A percentile compares a stretch with the other conserved stretches of the same genome.
These are phyloP conservation scores for Oehlia diaphana DNA, from an alignment of 192 early-diverging fungal genomes.

Conservation along the genomic window DNA sequence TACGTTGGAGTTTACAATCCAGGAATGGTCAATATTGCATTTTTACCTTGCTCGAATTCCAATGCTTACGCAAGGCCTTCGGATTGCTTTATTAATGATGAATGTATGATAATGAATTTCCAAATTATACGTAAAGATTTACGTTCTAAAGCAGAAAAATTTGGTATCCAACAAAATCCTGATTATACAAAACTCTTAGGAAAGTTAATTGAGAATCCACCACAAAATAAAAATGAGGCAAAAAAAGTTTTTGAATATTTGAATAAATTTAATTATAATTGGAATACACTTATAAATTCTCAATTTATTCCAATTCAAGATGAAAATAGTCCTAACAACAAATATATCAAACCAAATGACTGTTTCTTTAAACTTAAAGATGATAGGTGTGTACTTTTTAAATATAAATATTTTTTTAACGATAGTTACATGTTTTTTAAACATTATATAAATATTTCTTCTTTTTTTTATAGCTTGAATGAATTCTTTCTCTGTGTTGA, in stretches of 20 bases:
- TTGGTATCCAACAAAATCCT: slow-evolving; percentile 68
- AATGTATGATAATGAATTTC: slow-evolving; percentile 65
- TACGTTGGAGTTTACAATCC: too few species aligned
- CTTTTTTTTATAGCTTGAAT: slow-evolving; percentile 43
- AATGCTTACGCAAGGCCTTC: slow-evolving; percentile 51
- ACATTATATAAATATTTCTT: too few species aligned
- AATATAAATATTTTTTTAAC: too few species aligned
- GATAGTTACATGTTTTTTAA: too few species aligned
- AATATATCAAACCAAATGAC: neutral
- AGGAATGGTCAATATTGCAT: too few species aligned
- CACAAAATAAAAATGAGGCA: slow-evolving; percentile 42
- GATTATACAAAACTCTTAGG: slow-evolving; percentile 35
- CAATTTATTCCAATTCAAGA: too few species aligned
- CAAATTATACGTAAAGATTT: slow-evolving; percentile 60
- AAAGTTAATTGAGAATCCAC: slow-evolving; percentile 38
- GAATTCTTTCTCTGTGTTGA: slow-evolving; percentile 62
- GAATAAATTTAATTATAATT: neutral
- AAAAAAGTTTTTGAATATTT: slow-evolving; percentile 66
- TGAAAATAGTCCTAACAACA: too few species aligned
- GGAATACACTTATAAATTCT: too few species aligned
- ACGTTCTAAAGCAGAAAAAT: slow-evolving; percentile 48
- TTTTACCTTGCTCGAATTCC: neutral
- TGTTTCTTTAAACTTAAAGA: slow-evolving; percentile 1
- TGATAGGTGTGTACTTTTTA: too few species aligned
- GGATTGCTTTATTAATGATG: slow-evolving; percentile 65